Percentiles rank a stretch among this genome's conserved stretches.
Evolutionary conservation across 2,329 filamentous ascomycete genomes (phyloP).

Genomic region (Aspergillus costaricaensis): DNA sequence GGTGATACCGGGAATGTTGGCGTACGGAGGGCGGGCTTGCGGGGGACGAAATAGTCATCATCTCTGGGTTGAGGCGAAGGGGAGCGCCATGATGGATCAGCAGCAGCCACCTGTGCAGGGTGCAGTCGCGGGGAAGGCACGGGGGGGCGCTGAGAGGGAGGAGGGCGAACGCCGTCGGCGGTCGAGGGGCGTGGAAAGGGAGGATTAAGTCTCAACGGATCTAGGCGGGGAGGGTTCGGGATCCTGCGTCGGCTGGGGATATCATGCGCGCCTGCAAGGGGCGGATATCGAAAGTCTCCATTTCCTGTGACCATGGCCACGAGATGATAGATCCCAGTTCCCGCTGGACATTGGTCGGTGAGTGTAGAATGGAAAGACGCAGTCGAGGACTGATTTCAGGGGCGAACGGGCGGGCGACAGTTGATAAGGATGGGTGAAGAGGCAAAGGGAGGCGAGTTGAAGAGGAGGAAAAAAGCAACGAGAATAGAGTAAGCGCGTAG

Average conservation of each 20-base stretch:
- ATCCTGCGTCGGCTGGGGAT: constrained; percentile 33
- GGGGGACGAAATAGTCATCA: constrained; percentile 11
- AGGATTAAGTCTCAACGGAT: constrained; percentile 34
- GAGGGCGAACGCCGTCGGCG: constrained; percentile 18
- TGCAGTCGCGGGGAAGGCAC: constrained; percentile 20
- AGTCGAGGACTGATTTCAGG: constrained; percentile 3
- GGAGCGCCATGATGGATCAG: constrained; percentile 21
- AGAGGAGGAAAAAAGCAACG: constrained; percentile 3
- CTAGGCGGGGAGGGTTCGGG: constrained; percentile 32
- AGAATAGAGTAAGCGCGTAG: constrained; percentile 8
- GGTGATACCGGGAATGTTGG: constrained; percentile 26
- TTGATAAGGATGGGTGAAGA: background rate
- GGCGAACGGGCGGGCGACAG: background rate
- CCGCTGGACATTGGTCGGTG: constrained; percentile 45
- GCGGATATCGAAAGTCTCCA: constrained; percentile 39
- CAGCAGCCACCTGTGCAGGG: constrained; percentile 16
- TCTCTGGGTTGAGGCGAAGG: constrained; percentile 18
- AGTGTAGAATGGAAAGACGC: background rate
- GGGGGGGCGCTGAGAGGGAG: constrained; percentile 26
- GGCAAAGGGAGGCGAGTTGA: background rate
- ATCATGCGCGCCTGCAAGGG: constrained; percentile 34
- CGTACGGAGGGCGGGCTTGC: constrained; percentile 23
- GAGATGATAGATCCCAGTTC: constrained; percentile 34
- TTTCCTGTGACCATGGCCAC: constrained; percentile 50
- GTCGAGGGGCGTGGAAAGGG: constrained; percentile 27